Conservation (phyloP, 495 filamentous ascomycete species). For the Pseudoneurospora amorphoporcata region DNA sequence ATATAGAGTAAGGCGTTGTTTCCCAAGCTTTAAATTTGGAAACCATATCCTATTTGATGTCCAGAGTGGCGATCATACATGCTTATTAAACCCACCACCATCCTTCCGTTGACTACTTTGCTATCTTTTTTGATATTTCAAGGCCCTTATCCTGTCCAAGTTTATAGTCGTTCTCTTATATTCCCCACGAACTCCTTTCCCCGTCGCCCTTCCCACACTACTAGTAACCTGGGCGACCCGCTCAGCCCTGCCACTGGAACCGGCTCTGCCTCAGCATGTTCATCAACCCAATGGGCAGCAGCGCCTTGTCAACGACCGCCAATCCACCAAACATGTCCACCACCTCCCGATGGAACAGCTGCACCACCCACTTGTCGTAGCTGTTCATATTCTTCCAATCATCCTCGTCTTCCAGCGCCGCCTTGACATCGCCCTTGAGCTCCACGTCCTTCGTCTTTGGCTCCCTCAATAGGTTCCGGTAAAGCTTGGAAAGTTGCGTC, state of each 20-base stretch:
- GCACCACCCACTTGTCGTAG: slow-evolving; percentile 40
- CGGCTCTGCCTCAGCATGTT: slow-evolving; percentile 31
- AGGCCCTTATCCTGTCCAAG: neutral
- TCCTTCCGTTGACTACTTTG: neutral
- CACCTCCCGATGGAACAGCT: slow-evolving; percentile 42
- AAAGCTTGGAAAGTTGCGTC: slow-evolving; percentile 2
- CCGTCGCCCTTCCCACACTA: neutral
- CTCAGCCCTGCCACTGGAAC: slow-evolving; percentile 20
- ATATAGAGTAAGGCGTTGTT: neutral
- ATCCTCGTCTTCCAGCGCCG: slow-evolving; percentile 8
- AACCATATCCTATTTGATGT: neutral
- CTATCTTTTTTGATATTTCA: too few relatives aligned
- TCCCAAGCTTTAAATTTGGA: neutral
- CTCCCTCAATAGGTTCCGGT: slow-evolving; percentile 6
- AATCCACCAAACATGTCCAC: slow-evolving; percentile 39
- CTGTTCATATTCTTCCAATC: slow-evolving; percentile 5
- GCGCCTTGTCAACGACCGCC: slow-evolving; percentile 39
- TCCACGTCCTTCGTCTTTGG: neutral
- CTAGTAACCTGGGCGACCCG: neutral
- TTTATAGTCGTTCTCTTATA: neutral
- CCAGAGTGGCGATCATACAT: neutral
- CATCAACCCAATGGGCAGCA: slow-evolving; percentile 45
- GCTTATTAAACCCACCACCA: neutral
- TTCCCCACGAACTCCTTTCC: neutral
- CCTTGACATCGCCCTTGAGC: slow-evolving; percentile 5